phyloP scores from a whole-genome alignment of 129 eudicot species.

The Erigeron canadensis region DNA sequence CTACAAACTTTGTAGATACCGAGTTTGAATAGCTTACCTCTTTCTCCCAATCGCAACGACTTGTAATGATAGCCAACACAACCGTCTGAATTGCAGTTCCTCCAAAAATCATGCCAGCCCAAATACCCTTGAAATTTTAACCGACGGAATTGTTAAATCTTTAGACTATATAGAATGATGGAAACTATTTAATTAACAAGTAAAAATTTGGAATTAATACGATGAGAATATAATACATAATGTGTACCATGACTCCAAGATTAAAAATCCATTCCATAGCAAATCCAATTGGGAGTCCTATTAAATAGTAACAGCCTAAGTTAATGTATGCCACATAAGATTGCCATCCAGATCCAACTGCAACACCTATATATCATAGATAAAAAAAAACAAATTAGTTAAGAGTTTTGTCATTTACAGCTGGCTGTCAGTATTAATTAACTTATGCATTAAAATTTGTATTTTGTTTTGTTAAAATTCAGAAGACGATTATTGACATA shows the following conservation, averaged over 20 bases:
- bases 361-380: conserved; percentile 59
- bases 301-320: conserved; percentile 67
- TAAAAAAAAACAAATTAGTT: neutral
- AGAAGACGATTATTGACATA: too few relatives aligned
- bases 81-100: conserved; percentile 86
- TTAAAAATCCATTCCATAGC: conserved; percentile 74
- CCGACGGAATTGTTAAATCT: neutral
- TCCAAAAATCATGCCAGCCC: conserved; percentile 99
- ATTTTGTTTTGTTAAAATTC: too few relatives aligned
- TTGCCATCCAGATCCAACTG: conserved; percentile 96
- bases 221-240: neutral
- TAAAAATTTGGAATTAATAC: neutral
- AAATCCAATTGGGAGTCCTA: conserved; percentile 78
- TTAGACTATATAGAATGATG: too few relatives aligned
- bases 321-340: conserved; percentile 74
- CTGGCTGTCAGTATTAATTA: too few relatives aligned
- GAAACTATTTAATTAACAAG: too few relatives aligned
- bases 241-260: conserved; percentile 74
- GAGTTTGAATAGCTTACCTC: conserved; percentile 51
- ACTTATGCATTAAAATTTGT: too few relatives aligned
- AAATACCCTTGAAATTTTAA: conserved; percentile 60
- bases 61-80: conserved; percentile 56
- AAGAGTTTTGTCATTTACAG: too few relatives aligned
- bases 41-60: conserved; percentile 80
- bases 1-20: neutral